phyloP scores from a whole-genome alignment of 306 rosid species.

The Adenanthera pavonina region DNA sequence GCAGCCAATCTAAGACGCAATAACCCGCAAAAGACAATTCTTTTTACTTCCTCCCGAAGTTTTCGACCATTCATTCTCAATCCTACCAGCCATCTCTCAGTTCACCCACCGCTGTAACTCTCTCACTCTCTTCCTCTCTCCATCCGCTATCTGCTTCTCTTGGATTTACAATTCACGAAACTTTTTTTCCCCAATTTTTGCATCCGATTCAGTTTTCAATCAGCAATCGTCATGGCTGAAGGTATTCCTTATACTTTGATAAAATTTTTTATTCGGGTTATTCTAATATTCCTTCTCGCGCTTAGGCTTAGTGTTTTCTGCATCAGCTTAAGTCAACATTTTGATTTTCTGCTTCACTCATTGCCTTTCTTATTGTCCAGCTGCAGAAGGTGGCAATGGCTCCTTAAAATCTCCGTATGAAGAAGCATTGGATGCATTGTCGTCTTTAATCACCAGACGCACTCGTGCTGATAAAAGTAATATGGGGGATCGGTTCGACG shows the following conservation, averaged over 20 bases:
- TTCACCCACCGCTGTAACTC: constrained; percentile 26
- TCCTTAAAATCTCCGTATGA: constrained; percentile 58
- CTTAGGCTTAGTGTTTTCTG: constrained; percentile 3
- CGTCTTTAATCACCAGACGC: constrained; percentile 82
- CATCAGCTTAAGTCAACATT: constrained; percentile 26
- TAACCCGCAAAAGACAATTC: constrained; percentile 27
- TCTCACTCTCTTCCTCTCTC: not conserved
- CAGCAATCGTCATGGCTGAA: constrained; percentile 52
- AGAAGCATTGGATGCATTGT: constrained; percentile 81
- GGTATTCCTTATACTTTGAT: constrained; percentile 44
- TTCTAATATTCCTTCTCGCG: not conserved
- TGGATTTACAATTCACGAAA: constrained; percentile 31
- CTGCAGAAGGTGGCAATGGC: constrained; percentile 50
- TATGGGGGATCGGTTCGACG: constrained; percentile 70
- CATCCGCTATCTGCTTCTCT: not conserved
- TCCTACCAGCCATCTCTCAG: constrained; percentile 32
- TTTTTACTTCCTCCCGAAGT: constrained; percentile 2
- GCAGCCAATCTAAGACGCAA: not conserved
- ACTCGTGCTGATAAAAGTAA: constrained; percentile 80
- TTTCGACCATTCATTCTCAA: constrained; percentile 42
- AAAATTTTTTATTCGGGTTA: not conserved
- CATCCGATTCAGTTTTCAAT: constrained; percentile 39
- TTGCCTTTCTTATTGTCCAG: constrained; percentile 17
- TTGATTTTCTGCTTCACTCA: constrained; percentile 19
- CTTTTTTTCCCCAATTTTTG: not conserved